A percentile compares a stretch with the other conserved stretches of the same genome.
These are phyloP conservation scores for Babesia ovis DNA, from an alignment of 169 alveolate species.

Conservation along the genomic window DNA sequence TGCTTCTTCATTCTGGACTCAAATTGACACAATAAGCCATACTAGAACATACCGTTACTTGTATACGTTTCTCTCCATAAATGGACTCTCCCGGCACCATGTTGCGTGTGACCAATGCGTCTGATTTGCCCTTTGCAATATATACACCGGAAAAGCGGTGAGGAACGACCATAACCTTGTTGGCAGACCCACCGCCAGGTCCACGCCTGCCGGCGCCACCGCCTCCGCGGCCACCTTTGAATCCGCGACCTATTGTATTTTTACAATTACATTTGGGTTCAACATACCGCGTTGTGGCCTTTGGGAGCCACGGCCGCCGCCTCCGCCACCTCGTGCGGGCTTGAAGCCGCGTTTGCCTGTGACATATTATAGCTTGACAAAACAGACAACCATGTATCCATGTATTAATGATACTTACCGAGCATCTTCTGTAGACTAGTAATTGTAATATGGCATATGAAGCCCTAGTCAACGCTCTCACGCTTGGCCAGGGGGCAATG, in stretches of 20 bases:
- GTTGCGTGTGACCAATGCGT: conserved; percentile 94
- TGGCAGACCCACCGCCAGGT: conserved; percentile 83
- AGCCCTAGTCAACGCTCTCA: neutral
- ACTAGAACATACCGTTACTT: conserved; percentile 76
- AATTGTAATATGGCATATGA: neutral
- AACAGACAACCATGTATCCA: no score
- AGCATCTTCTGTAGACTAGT: conserved; percentile 32
- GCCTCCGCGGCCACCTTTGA: conserved; percentile 62
- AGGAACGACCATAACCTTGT: conserved; percentile 91
- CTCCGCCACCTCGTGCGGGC: conserved; percentile 56
- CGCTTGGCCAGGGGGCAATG: neutral
- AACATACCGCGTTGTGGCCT: conserved; percentile 41
- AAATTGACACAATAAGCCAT: neutral
- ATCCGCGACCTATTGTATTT: conserved; percentile 48
- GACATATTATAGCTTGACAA: neutral
- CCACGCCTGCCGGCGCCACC: conserved; percentile 52
- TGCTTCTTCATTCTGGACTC: conserved; percentile 76
- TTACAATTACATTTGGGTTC: neutral
- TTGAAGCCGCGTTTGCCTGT: conserved; percentile 65
- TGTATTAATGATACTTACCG: conserved; percentile 31
- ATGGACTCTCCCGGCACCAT: conserved; percentile 98
- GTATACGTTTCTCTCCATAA: conserved; percentile 98
- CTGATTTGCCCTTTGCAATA: conserved; percentile 94
- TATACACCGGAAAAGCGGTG: conserved; percentile 96
- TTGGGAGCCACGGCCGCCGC: conserved; percentile 23